Evolutionary conservation across 805 yeast species (phyloP).

Genomic region (Wickerhamomyces rabaulensis): DNA sequence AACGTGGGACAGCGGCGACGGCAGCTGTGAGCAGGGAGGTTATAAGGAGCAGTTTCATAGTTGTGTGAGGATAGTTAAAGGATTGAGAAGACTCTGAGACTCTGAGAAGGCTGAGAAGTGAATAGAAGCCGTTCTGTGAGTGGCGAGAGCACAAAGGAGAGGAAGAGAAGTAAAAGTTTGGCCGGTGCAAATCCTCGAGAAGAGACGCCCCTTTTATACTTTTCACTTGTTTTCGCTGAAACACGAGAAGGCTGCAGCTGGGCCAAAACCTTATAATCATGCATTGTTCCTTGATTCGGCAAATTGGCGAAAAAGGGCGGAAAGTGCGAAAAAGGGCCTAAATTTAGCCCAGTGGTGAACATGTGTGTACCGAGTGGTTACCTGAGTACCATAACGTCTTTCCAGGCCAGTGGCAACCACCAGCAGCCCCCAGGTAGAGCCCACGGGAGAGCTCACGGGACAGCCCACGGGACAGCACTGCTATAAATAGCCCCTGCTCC

Average conservation of each 20-base stretch:
- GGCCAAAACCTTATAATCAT: neutral
- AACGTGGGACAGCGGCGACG: neutral
- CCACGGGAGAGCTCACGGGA: too few relatives aligned
- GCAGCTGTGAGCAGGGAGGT: neutral
- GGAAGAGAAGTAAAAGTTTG: neutral
- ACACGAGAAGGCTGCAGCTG: neutral
- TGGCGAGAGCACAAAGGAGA: neutral
- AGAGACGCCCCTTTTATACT: neutral
- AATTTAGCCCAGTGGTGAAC: too few relatives aligned
- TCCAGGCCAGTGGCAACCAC: too few relatives aligned
- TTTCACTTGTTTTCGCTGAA: neutral
- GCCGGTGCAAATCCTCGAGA: neutral
- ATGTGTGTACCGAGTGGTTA: too few relatives aligned
- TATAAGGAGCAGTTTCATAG: neutral
- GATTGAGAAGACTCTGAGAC: too few relatives aligned
- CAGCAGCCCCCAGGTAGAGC: too few relatives aligned
- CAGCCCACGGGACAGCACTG: too few relatives aligned
- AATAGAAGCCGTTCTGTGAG: too few relatives aligned
- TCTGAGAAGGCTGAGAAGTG: too few relatives aligned
- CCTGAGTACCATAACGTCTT: too few relatives aligned
- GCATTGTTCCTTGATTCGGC: neutral
- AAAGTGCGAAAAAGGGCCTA: too few relatives aligned
- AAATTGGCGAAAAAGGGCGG: neutral
- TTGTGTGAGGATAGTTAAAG: neutral
- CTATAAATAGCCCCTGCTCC: neutral